Base-by-base conservation (phyloP, 1,284 basidiomycete species). In the Austropuccinia psidii region DNA sequence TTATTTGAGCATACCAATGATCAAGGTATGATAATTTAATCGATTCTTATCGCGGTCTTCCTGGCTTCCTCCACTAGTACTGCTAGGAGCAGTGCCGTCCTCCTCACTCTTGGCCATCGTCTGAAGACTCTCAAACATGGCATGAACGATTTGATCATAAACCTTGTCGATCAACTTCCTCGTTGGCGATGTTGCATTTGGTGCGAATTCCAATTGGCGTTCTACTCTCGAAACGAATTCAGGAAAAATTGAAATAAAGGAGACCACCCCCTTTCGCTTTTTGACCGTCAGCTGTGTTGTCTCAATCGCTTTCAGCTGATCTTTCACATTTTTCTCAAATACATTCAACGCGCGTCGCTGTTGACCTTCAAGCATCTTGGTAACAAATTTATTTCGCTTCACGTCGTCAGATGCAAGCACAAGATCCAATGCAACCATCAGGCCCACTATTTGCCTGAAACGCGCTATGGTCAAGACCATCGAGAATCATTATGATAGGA, bases 61-160 rank as follows among this genome's bases (percentile, higher is more conserved):
- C 31, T 80, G 79, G 68, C 79, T 80, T 1, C 52, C 55, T 35
- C 96, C 93, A 4, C 49, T 69, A 0, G 87, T 88, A 27, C 79
- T 80, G 77, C 90, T 79, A 9, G 78, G 78, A 35, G 81, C 80
- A 0, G 79, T 90, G 0, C 55, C 76, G 9, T 76, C 79, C 0
- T 89, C 89, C 73, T 92, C 89, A 83, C 93, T 83, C 80, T 93
- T 95, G 11, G 93, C 93, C 86, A 97, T 92, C 75, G 96, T 91
- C 82, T 94, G 93, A 68, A 98, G 82, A 19, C 87, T 89, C 55
- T 93, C 92, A 77, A 98, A 94, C 86, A 98, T 95, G 31, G 88
- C 84, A 74, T 89, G 86, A 37, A 92, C 89, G 55, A 98, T 90
- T 77, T 85, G 87, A 78, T 93, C 91, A 79, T 98, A 98, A 5